Conservation (phyloP, 805 yeast species). For the Lipomyces sp. region DNA sequence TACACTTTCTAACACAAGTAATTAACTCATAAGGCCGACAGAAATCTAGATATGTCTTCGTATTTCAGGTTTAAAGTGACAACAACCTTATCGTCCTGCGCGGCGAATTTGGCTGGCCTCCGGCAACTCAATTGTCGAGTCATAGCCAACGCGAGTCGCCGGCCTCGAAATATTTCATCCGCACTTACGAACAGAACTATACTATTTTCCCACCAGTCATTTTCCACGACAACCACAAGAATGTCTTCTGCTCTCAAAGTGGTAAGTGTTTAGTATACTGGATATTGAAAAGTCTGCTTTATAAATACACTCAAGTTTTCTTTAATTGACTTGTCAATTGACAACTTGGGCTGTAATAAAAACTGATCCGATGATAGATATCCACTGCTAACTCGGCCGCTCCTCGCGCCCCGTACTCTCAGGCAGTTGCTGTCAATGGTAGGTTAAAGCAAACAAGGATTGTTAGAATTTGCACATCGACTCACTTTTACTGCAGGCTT, state of each 20-base stretch:
- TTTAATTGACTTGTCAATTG: background rate
- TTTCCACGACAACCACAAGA: slow-evolving; percentile 10
- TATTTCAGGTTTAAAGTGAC: background rate
- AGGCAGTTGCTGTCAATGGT: slow-evolving; percentile 87
- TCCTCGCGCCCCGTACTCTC: slow-evolving; percentile 96
- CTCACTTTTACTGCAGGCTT: slow-evolving; percentile 55
- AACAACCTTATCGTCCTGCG: background rate
- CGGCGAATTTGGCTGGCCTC: slow-evolving; percentile 7
- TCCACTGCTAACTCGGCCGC: slow-evolving; percentile 84
- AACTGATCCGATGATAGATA: slow-evolving; percentile 41
- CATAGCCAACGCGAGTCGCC: background rate
- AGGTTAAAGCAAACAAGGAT: background rate
- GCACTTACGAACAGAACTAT: background rate
- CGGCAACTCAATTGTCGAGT: slow-evolving; percentile 4
- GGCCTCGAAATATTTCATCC: background rate
- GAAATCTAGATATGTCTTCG: background rate
- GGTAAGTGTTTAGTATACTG: slow-evolving; percentile 11
- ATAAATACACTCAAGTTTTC: background rate
- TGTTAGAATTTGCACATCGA: background rate
- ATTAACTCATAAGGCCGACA: background rate
- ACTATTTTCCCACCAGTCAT: slow-evolving; percentile 1
- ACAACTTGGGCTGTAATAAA: background rate
- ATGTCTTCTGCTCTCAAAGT: slow-evolving; percentile 27
- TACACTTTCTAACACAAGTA: background rate
- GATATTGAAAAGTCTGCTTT: background rate